Evolutionary conservation across 2,329 filamentous ascomycete species (phyloP), one percentile per base, ranked within the genome.

Genomic region (Aspergillus sp.): DNA sequence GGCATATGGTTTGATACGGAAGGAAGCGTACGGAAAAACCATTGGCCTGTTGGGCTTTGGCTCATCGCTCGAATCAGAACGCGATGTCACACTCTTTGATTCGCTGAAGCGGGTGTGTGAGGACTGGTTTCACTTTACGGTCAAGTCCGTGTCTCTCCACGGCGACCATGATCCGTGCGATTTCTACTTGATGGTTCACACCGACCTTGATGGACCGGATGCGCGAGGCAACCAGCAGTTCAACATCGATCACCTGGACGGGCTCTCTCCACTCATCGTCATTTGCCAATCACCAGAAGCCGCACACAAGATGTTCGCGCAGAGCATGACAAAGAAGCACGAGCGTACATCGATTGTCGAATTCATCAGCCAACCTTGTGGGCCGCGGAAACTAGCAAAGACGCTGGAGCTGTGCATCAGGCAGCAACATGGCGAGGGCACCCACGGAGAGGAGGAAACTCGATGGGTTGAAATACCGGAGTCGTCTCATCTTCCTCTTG

Each of bases 321-420:
- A 13, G n/a, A 25, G 22, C 15, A 30, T 3, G 4, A 7, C 30
- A 9, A 47, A 7, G 30, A 34, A 17, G 6, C 30, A 15, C 6
- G n/a, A 17, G 8, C 45, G 8, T 2, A 19, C 49, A 1, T 49
- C 51, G 1, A 61, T 75, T 19, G 66, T 75, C 17, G 74, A 76
- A 57, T 73, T 75, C 15, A 71, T 77, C 23, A 72, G 72, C 54
- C 74, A 77, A 41, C 75, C 75, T 1, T 75, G 72, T 57, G 75
- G 74, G 2, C 73, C 74, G 2, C 68, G 69, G 7, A 77, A 77
- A 31, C 55, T 77, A n/a, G 73, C 73, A 1, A 56, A 56, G 13
- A 28, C 54, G 7, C 15, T 56, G 11, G 19, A 56, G 46, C 45
- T 56, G 30, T 56, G 54, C 8, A 64, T 70, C 17, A 66, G 68